Conservation (phyloP, 768 basidiomycete species). For the Lentinula sp. region DNA sequence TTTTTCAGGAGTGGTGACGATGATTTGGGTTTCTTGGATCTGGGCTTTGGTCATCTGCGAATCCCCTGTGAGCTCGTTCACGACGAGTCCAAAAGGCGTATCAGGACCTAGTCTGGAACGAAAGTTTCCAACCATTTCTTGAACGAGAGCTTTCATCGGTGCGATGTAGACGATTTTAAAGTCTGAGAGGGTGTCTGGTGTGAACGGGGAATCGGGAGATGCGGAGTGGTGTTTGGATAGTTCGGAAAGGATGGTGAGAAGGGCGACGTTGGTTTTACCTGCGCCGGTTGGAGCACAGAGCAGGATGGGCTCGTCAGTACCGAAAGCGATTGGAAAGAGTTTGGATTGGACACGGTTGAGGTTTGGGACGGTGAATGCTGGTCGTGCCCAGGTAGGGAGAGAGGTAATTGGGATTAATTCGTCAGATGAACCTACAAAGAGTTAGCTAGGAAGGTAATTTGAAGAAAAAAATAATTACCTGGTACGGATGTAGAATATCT, state of each 20-base stretch:
- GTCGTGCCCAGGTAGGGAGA: constrained; percentile 82
- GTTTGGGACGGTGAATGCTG: constrained; percentile 75
- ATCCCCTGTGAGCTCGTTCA: constrained; percentile 96
- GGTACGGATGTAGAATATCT: neutral
- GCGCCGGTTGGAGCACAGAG: constrained; percentile 98
- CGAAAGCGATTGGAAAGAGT: constrained; percentile 88
- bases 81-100: constrained; percentile 61
- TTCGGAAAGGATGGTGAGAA: constrained; percentile 91
- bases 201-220: constrained; percentile 64
- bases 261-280: constrained; percentile 99
- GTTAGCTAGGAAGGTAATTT: neutral
- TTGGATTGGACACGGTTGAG: constrained; percentile 94
- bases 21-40: constrained; percentile 94
- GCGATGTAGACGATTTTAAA: constrained; percentile 99
- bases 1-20: constrained; percentile 98
- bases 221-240: constrained; percentile 77
- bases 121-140: constrained; percentile 98
- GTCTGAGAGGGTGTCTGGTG: constrained; percentile 41
- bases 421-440: constrained; percentile 46
- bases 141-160: constrained; percentile 98
- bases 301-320: constrained; percentile 89
- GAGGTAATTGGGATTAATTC: constrained; percentile 68
- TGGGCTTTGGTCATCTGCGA: constrained; percentile 98
- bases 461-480: neutral
- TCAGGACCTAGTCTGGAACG: constrained; percentile 53